These are phyloP conservation scores for Ganoderma resinaceum DNA, from an alignment of 1,284 basidiomycete species.

Conservation along the genomic window DNA sequence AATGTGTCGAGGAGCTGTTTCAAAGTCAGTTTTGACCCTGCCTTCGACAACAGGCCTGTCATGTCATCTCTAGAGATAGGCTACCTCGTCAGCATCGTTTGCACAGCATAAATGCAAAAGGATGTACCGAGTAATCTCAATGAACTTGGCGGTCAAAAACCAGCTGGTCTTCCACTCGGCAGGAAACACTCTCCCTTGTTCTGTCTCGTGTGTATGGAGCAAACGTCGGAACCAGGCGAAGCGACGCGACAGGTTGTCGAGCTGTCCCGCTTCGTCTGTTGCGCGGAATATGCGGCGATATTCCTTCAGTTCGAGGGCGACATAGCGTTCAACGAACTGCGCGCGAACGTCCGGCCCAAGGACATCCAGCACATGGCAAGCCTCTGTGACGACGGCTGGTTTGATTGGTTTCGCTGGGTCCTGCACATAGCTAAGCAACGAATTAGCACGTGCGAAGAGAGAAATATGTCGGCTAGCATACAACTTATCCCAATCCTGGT, in stretches of 20 bases:
- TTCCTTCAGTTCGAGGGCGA: conserved; percentile 91
- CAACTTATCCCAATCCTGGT: conserved; percentile 92
- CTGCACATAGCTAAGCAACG: conserved; percentile 71
- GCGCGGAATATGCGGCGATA: conserved; percentile 96
- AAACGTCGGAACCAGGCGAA: conserved; percentile 97
- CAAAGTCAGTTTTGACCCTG: conserved; percentile 76
- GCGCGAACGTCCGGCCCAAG: conserved; percentile 83
- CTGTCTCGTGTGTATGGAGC: conserved; percentile 88
- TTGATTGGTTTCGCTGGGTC: conserved; percentile 76
- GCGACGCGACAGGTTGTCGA: conserved; percentile 93
- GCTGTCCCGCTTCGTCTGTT: conserved; percentile 92
- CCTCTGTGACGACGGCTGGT: conserved; percentile 71
- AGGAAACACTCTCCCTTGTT: conserved; percentile 86
- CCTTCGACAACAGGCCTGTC: conserved; percentile 69
- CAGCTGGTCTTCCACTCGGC: conserved; percentile 84
- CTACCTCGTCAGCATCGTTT: background rate
- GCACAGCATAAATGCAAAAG: background rate
- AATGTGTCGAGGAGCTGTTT: conserved; percentile 84
- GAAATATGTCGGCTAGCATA: conserved; percentile 48
- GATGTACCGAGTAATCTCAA: conserved; percentile 82
- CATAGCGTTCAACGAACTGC: conserved; percentile 90
- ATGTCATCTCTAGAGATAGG: conserved; percentile 67
- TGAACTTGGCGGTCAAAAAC: conserved; percentile 82
- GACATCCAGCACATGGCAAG: conserved; percentile 86
- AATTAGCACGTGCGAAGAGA: background rate